A percentile compares a stretch with the other conserved stretches of the same genome.
phyloP scores from a whole-genome alignment of 2,329 filamentous ascomycete species.

The Colletotrichum tabaci region DNA sequence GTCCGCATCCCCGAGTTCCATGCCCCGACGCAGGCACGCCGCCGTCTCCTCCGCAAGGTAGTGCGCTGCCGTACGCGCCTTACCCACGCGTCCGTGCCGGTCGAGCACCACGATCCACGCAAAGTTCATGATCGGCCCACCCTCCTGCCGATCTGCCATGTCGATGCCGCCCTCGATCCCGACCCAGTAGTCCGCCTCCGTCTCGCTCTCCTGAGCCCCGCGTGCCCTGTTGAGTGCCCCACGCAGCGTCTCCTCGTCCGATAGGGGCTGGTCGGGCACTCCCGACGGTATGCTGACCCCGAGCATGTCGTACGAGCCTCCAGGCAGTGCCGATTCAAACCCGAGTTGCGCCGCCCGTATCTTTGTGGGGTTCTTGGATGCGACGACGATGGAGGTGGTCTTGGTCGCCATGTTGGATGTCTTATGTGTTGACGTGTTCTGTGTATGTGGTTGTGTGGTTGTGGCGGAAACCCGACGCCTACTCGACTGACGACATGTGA shows the following conservation, averaged over 20 bases:
- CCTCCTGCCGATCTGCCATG: constrained; percentile 39
- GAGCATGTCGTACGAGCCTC: constrained; percentile 44
- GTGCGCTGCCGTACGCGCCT: constrained; percentile 56
- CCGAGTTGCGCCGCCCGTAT: constrained; percentile 54
- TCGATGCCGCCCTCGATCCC: constrained; percentile 60
- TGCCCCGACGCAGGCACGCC: constrained; percentile 52
- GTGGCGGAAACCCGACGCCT: too few relatives aligned
- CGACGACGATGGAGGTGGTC: constrained; percentile 45
- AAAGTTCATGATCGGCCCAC: constrained; percentile 52
- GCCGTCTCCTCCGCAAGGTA: constrained; percentile 56
- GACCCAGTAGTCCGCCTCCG: constrained; percentile 57
- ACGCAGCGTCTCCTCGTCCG: constrained; percentile 55
- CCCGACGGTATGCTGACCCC: constrained; percentile 54
- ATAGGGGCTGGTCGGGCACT: constrained; percentile 57
- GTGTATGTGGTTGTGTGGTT: too few relatives aligned
- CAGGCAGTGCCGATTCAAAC: constrained; percentile 46
- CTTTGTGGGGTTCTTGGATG: constrained; percentile 59
- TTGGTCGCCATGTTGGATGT: neutral
- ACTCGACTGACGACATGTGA: too few relatives aligned
- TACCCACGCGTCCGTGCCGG: constrained; percentile 50
- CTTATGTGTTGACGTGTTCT: too few relatives aligned
- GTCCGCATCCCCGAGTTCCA: constrained; percentile 58
- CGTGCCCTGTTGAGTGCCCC: constrained; percentile 56
- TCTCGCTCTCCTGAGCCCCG: constrained; percentile 49
- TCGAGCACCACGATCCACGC: constrained; percentile 57